Conservation (phyloP, 177 flowering plant species). For the Vitis hybrid region DNA sequence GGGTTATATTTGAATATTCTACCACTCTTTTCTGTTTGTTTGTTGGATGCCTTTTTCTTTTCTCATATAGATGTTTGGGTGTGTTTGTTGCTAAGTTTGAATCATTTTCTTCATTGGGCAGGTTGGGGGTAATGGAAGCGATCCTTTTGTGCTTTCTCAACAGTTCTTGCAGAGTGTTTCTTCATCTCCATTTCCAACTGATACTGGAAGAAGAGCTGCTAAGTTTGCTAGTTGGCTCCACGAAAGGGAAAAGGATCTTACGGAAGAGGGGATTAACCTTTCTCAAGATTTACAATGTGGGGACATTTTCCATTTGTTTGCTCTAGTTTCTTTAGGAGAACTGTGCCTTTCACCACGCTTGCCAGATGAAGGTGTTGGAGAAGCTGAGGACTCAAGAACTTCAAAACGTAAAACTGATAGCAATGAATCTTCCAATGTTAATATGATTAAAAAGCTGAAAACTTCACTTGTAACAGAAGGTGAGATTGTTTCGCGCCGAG, state of each 20-base stretch:
- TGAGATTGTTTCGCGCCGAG: conserved; percentile 66
- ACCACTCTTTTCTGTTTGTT: not conserved
- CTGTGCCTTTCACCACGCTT: conserved; percentile 56
- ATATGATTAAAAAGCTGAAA: conserved; percentile 49
- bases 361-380: conserved; percentile 90
- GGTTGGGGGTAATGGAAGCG: conserved; percentile 52
- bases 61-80: not conserved
- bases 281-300: conserved; percentile 76
- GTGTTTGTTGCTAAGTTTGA: not conserved
- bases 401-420: conserved; percentile 55
- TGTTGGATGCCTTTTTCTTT: not conserved
- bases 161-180: conserved; percentile 64
- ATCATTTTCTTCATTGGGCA: conserved; percentile 27
- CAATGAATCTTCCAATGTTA: conserved; percentile 24
- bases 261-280: conserved; percentile 55
- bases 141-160: conserved; percentile 70
- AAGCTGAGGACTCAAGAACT: conserved; percentile 59
- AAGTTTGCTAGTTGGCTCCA: conserved; percentile 64
- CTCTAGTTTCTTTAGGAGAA: conserved; percentile 70
- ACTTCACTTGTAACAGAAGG: conserved; percentile 35
- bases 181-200: conserved; percentile 67
- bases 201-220: conserved; percentile 74
- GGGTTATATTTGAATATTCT: not conserved
- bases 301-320: conserved; percentile 68
- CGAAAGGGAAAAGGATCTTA: conserved; percentile 54